phyloP scores from a whole-genome alignment of 805 yeast species.

The Wickerhamomyces bovis region DNA sequence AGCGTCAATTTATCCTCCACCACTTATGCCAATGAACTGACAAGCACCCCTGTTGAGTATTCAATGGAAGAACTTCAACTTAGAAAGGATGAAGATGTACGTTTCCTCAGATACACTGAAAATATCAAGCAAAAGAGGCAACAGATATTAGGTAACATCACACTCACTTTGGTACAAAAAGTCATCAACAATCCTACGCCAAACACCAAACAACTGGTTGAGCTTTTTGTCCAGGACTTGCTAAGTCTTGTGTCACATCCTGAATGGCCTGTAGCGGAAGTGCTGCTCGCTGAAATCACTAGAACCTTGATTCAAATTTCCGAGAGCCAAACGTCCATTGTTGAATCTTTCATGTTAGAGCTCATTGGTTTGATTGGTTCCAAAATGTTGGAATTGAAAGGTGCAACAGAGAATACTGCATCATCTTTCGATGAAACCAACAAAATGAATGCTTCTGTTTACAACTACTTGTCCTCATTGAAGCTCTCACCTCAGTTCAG shows the following conservation, averaged over 20 bases:
- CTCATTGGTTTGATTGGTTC: conserved; percentile 57
- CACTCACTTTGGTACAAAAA: conserved; percentile 14
- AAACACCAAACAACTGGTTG: conserved; percentile 35
- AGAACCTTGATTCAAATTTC: conserved; percentile 35
- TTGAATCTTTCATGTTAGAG: conserved; percentile 52
- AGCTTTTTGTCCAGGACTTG: conserved; percentile 52
- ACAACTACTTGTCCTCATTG: conserved; percentile 1
- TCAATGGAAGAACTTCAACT: conserved; percentile 11
- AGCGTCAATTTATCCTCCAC: conserved; percentile 25
- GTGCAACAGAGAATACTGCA: conserved; percentile 9
- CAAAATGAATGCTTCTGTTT: conserved; percentile 2
- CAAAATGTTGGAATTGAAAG: conserved; percentile 34
- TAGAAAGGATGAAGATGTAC: conserved; percentile 9
- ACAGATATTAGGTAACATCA: conserved; percentile 7
- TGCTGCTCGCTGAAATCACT: conserved; percentile 40
- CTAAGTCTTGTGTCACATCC: conserved; percentile 43
- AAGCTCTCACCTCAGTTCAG: background rate
- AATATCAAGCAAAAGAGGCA: conserved; percentile 6
- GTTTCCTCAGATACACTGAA: conserved; percentile 1
- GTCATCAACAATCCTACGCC: conserved; percentile 29
- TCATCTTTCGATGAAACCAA: background rate
- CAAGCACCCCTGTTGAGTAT: conserved; percentile 3
- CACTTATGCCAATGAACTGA: conserved; percentile 11
- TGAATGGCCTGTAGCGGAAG: conserved; percentile 58
- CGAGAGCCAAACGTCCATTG: conserved; percentile 31